Evolutionary conservation across 768 basidiomycete species (phyloP), one percentile per base, ranked within the genome.

Genomic region (Vishniacozyma victoriae): DNA sequence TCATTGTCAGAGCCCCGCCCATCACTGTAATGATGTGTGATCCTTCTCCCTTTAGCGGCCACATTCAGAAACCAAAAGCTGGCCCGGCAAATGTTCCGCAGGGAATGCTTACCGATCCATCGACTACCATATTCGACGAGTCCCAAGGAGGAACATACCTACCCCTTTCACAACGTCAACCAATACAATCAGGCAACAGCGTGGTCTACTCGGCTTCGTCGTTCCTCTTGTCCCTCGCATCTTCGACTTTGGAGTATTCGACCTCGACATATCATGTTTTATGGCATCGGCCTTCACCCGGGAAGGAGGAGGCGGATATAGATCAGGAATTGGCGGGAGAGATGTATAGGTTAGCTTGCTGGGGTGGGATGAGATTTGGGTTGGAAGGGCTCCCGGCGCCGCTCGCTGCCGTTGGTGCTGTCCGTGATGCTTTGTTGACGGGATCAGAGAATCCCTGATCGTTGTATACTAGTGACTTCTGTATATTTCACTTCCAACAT

Each of bases 81-180:
- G 27, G 35, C n/a, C 13, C 33, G 7, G 12, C 50, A 6, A 57
- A 57, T 33, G 31, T 55, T 13, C 43, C 56, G 3, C 27, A 40
- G 12, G 43, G 58, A 5, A 29, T 55, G 1, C 19, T 60, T 11
- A 53, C 41, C 27, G 64, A 67, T 44, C 49, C 55, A 2, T 22
- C 44, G 4, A 40, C 62, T 3, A 16, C 42, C 3, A 49, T 67
- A 16, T 46, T 59, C 26, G 59, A 63, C 41, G 47, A 59, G 19
- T 43, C 56, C 7, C 46, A 60, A 14, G 15, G 37, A 12, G 50
- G 35, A 2, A 41, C 48, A 24, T 9, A 9, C n/a, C 29, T 33
- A n/a, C 9, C 9, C 9, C 4, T 44, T 5, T 9, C 23, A 4
- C 24, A 44, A 13, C 13, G 23, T 29, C 26, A 44, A 9, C 15